Percentiles rank a stretch among this genome's conserved stretches.
Evolutionary conservation across 2,329 filamentous ascomycete species (phyloP).

Genomic region (Sarocladium kiliense): DNA sequence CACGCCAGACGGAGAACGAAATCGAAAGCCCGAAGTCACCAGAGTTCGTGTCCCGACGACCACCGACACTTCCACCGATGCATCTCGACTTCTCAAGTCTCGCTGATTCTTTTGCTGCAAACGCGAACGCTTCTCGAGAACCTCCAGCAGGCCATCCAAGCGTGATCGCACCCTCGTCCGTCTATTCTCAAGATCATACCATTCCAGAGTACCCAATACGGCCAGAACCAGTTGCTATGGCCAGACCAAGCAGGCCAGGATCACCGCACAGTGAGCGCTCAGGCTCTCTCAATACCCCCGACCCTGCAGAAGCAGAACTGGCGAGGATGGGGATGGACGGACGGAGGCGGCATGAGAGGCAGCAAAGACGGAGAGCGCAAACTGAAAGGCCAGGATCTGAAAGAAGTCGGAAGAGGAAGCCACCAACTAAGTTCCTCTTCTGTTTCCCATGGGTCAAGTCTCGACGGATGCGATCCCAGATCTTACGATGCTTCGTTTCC

Average conservation of each 20-base stretch:
- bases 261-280: background rate
- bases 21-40: conserved; percentile 44
- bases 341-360: background rate
- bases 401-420: conserved; percentile 12
- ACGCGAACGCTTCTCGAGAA: conserved; percentile 23
- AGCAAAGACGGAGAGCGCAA: conserved; percentile 32
- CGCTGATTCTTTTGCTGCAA: conserved; percentile 22
- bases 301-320: conserved; percentile 44
- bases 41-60: conserved; percentile 25
- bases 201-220: conserved; percentile 15
- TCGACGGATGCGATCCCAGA: conserved; percentile 45
- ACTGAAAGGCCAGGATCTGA: conserved; percentile 13
- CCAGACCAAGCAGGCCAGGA: background rate
- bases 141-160: background rate
- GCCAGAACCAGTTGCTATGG: conserved; percentile 11
- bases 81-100: conserved; percentile 37
- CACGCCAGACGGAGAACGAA: conserved; percentile 17
- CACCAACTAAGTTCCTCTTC: conserved; percentile 41
- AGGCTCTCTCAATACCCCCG: conserved; percentile 21
- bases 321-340: conserved; percentile 17
- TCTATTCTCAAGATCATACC: conserved; percentile 7
- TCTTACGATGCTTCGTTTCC: conserved; percentile 59
- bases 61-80: conserved; percentile 33
- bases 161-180: background rate
- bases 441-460: conserved; percentile 54